These are phyloP conservation scores for Candida montana DNA, from an alignment of 805 yeast species.

Conservation along the genomic window DNA sequence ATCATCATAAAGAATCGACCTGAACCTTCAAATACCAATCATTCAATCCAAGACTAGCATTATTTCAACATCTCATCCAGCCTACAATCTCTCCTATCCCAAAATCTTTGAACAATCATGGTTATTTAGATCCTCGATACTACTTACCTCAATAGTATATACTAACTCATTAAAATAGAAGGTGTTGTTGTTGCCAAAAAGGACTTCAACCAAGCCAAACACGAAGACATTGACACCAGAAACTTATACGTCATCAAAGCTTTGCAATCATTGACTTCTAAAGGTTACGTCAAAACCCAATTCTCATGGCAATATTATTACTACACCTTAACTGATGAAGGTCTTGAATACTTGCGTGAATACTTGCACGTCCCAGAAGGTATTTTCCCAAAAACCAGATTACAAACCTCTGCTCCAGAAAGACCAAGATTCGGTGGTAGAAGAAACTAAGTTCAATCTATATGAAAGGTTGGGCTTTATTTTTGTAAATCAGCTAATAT, in stretches of 20 bases:
- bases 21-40: too few relatives aligned
- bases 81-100: too few relatives aligned
- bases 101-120: too few relatives aligned
- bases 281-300: constrained; percentile 99
- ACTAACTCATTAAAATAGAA: constrained; percentile 55
- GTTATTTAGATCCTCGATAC: too few relatives aligned
- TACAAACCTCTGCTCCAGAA: constrained; percentile 88
- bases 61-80: too few relatives aligned
- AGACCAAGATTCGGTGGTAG: constrained; percentile 56
- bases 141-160: constrained; percentile 10
- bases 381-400: constrained; percentile 97
- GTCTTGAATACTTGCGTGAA: constrained; percentile 96
- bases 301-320: constrained; percentile 99
- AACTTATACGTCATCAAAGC: constrained; percentile 98
- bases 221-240: constrained; percentile 96
- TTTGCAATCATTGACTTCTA: constrained; percentile 97
- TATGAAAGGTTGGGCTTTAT: constrained; percentile 8
- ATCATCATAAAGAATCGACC: too few relatives aligned
- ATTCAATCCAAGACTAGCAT: too few relatives aligned
- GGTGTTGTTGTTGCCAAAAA: constrained; percentile 99
- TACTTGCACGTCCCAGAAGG: constrained; percentile 98
- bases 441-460: constrained; percentile 22
- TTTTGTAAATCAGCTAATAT: constrained; percentile 20
- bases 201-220: constrained; percentile 96
- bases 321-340: constrained; percentile 99